Percentiles rank a stretch among this genome's conserved stretches.
These are phyloP conservation scores for Apiosordaria backusii DNA, from an alignment of 495 filamentous ascomycete species.

Conservation along the genomic window DNA sequence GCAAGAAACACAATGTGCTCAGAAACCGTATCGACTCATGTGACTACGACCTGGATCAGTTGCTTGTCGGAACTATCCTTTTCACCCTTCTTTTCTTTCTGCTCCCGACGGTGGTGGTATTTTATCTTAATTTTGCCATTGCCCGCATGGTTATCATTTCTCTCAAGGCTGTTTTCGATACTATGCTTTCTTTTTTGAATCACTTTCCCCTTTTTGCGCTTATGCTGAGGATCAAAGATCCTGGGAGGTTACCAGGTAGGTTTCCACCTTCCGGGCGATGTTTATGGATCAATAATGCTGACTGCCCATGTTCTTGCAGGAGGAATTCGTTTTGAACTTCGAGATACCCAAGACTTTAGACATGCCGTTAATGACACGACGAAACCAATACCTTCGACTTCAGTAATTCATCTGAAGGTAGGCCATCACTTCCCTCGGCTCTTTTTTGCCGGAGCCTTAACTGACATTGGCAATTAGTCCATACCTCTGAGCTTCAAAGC, in stretches of 20 bases:
- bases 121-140: constrained; percentile 93
- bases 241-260: constrained; percentile 77
- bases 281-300: neutral
- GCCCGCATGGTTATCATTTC: constrained; percentile 93
- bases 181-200: constrained; percentile 86
- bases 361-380: constrained; percentile 35
- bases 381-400: constrained; percentile 47
- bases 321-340: constrained; percentile 87
- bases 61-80: constrained; percentile 92
- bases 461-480: constrained; percentile 52
- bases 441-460: neutral
- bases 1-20: constrained; percentile 96
- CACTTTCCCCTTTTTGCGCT: constrained; percentile 97
- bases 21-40: constrained; percentile 97
- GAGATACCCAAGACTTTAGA: constrained; percentile 60
- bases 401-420: constrained; percentile 80
- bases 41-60: constrained; percentile 97
- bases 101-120: constrained; percentile 89
- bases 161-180: constrained; percentile 85
- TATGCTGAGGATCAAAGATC: constrained; percentile 95
- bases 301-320: constrained; percentile 43
- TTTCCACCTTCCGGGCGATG: constrained; percentile 1
- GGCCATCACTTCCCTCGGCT: constrained; percentile 2
- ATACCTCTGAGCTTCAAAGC: constrained; percentile 83
- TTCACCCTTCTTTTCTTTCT: constrained; percentile 96